phyloP scores from a whole-genome alignment of 2,329 filamentous ascomycete genomes.

The Lizonia empirigonia region DNA sequence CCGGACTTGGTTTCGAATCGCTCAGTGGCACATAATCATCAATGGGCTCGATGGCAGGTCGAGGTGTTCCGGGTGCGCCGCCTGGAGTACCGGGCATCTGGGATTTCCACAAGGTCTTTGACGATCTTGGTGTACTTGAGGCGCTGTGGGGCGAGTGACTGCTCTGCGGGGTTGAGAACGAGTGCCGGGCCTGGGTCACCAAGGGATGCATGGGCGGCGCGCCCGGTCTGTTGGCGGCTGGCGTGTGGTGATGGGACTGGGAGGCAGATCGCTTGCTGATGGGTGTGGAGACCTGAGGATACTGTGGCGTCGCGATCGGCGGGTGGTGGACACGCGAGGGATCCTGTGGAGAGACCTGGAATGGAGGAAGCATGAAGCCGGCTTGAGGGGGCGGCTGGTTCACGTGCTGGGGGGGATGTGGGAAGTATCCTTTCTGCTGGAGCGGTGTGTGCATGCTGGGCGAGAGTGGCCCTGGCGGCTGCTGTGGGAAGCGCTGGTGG shows the following conservation, averaged over 20 bases:
- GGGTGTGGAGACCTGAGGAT: constrained; percentile 40
- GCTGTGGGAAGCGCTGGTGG: constrained; percentile 36
- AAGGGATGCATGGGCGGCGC: constrained; percentile 30
- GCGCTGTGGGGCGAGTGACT: constrained; percentile 35
- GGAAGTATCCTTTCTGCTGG: constrained; percentile 43
- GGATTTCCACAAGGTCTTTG: constrained; percentile 40
- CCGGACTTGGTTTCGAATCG: constrained; percentile 22
- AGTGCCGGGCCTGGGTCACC: constrained; percentile 31
- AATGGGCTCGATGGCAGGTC: constrained; percentile 36
- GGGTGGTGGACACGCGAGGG: constrained; percentile 48
- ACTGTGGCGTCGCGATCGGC: constrained; percentile 30
- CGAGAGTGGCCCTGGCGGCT: constrained; percentile 39
- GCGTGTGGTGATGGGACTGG: constrained; percentile 18
- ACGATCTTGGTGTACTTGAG: constrained; percentile 36
- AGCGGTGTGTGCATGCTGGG: constrained; percentile 38
- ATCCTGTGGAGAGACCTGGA: constrained; percentile 54
- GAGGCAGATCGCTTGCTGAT: constrained; percentile 15
- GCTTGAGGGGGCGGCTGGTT: constrained; percentile 50
- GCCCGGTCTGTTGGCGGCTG: constrained; percentile 22
- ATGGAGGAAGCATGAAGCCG: constrained; percentile 56
- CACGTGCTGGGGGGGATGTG: constrained; percentile 42
- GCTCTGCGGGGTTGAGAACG: constrained; percentile 35
- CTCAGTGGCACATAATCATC: constrained; percentile 33
- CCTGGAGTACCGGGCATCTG: constrained; percentile 15
- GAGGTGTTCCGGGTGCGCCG: constrained; percentile 22